Evolutionary conservation across 768 basidiomycete species (phyloP).

Genomic region (Agaricus sinodeliciosus): DNA sequence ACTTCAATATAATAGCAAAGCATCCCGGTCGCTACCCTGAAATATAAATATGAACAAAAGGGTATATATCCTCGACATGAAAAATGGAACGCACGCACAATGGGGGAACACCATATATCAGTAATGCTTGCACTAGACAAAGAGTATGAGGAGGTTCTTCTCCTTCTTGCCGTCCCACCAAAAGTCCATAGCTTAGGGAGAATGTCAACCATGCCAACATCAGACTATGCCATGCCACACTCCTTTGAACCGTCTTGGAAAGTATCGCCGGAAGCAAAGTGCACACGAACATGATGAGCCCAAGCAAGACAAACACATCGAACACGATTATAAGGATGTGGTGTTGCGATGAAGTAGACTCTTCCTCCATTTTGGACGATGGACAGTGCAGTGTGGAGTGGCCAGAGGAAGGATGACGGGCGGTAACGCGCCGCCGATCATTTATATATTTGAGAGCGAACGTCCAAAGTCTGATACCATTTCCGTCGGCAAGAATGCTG

Average conservation of each 20-base stretch:
- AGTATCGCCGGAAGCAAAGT: not conserved
- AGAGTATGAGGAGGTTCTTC: not conserved
- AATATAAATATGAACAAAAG: too few species aligned
- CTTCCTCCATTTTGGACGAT: too few species aligned
- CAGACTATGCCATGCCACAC: not conserved
- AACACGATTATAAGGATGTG: not conserved
- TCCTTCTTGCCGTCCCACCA: conserved; percentile 1
- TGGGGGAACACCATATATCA: conserved; percentile 1
- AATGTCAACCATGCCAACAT: not conserved
- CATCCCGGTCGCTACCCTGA: not conserved
- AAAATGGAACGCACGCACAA: not conserved
- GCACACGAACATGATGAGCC: not conserved
- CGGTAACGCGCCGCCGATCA: too few species aligned
- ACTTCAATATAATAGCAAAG: conserved; percentile 7
- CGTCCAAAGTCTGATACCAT: too few species aligned
- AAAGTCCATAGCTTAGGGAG: not conserved
- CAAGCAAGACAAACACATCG: not conserved
- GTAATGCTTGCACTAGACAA: not conserved
- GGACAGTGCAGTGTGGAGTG: too few species aligned
- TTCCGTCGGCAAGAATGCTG: too few species aligned
- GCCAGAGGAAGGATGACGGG: too few species aligned
- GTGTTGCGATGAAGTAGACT: too few species aligned
- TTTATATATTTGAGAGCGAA: too few species aligned
- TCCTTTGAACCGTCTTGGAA: not conserved
- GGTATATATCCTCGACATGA: too few species aligned